Percentiles rank a stretch among this genome's conserved stretches.
phyloP scores from a whole-genome alignment of 2,329 filamentous ascomycete genomes.

The Aureobasidium sp. region DNA sequence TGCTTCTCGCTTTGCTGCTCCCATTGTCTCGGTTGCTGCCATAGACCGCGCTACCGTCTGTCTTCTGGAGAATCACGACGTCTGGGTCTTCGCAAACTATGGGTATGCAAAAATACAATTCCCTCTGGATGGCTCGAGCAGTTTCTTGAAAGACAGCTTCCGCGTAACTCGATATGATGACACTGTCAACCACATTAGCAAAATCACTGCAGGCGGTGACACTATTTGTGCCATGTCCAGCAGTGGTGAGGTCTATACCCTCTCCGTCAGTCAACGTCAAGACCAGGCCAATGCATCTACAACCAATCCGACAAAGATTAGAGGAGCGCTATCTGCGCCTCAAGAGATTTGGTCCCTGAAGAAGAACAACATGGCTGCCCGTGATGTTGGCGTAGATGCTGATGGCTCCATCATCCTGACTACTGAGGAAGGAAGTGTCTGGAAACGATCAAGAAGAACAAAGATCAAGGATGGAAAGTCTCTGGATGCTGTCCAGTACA shows the following conservation, averaged over 20 bases:
- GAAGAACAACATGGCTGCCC: conserved; percentile 74
- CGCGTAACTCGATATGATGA: conserved; percentile 57
- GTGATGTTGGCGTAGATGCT: conserved; percentile 80
- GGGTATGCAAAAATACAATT: conserved; percentile 89
- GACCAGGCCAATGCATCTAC: conserved; percentile 65
- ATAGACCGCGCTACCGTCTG: conserved; percentile 85
- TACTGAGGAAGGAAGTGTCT: conserved; percentile 85
- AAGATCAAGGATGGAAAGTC: conserved; percentile 63
- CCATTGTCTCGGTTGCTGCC: conserved; percentile 71
- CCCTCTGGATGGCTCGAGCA: conserved; percentile 63
- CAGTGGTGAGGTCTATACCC: conserved; percentile 79
- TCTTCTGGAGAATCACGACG: conserved; percentile 75
- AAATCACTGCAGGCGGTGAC: conserved; percentile 76
- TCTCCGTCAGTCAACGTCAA: conserved; percentile 59
- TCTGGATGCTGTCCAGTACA: conserved; percentile 44
- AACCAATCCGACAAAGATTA: conserved; percentile 86
- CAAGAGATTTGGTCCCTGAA: conserved; percentile 81
- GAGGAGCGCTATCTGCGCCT: conserved; percentile 67
- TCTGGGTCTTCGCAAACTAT: conserved; percentile 92
- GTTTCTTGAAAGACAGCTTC: conserved; percentile 57
- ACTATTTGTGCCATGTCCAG: conserved; percentile 83
- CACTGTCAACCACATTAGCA: conserved; percentile 58
- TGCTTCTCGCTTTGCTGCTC: conserved; percentile 64
- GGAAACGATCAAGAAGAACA: conserved; percentile 73
- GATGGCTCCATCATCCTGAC: conserved; percentile 92